These are phyloP conservation scores for Eucalyptus cloeziana DNA, from an alignment of 345 rosid genomes.

Conservation along the genomic window DNA sequence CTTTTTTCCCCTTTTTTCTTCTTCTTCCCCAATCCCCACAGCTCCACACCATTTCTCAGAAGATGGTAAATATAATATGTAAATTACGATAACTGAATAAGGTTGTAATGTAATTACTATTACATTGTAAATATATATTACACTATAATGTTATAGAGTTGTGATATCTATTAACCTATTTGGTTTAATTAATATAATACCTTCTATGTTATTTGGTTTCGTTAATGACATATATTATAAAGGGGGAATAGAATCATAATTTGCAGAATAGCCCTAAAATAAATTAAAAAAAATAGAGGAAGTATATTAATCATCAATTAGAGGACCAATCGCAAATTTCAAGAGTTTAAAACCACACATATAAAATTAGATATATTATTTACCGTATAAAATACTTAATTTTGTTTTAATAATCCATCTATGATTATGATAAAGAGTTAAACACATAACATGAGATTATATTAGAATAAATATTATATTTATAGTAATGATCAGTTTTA, in stretches of 20 bases:
- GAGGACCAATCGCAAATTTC: not conserved
- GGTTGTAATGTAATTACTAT: not conserved
- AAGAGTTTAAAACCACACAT: not conserved
- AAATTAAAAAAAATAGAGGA: not conserved
- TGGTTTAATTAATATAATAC: not conserved
- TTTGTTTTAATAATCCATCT: not conserved
- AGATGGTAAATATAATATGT: too few species aligned
- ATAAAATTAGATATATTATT: not conserved
- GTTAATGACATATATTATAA: not conserved
- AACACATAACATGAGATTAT: not conserved
- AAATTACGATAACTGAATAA: not conserved
- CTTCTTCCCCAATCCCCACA: not conserved
- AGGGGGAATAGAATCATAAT: not conserved
- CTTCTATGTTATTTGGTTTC: not conserved
- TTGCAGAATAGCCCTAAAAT: not conserved
- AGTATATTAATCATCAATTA: not conserved
- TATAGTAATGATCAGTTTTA: not conserved
- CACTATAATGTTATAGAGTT: not conserved
- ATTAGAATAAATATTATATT: not conserved
- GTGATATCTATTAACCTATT: not conserved
- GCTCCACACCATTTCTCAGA: not conserved
- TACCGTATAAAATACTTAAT: not conserved
- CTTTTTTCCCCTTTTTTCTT: too few species aligned
- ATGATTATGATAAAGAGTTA: not conserved
- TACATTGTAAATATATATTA: not conserved